Evolutionary conservation across 805 yeast species (phyloP), one percentile per base, ranked within the genome.

Genomic region (Nakazawaea siamensis): DNA sequence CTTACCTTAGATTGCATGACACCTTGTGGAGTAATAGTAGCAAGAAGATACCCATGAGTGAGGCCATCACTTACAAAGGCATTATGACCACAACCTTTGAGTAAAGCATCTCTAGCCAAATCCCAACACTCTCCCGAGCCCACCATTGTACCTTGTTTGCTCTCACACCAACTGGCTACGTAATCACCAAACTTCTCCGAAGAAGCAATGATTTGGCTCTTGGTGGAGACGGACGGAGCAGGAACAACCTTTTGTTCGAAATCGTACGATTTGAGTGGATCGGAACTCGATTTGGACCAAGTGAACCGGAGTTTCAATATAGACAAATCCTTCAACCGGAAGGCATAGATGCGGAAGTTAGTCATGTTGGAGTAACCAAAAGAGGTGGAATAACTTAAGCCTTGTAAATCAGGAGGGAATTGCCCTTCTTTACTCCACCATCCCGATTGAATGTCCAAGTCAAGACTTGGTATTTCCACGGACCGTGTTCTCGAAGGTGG

Each of bases 71-170:
- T 66, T 2, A 70, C 66, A 50, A 73, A 71, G 1, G 80, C 78
- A 46, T 70, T 73, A 19, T 63, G 68, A 0, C 79, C 79, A 47
- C 79, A 72, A 0, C 74, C 73, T 39, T 68, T 66, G 32, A 55
- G 49, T 27, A 73, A 52, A 0, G 79, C 76, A 32, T 70, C 70
- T 34, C 60, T 66, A 0, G 78, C 80, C 38, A 73, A 59, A 23
- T 74, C 74, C 79, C 79, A 73, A 43, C 80, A 73, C 44, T 73
- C 79, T 5, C 80, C 80, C 26, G 63, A 50, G 2, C 76, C 77
- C 9, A 73, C 76, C 33, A 52, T 50, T 31, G 60, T 55, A 6
- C 76, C 76, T 21, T 54, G 43, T 15, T 62, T 60, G 17, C 60
- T 65, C 41, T 70, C 73, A 48, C 68, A 59, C 80, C 80, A 73